Evolutionary conservation across 2,329 filamentous ascomycete species (phyloP).

Genomic region (Talaromyces islandicus): DNA sequence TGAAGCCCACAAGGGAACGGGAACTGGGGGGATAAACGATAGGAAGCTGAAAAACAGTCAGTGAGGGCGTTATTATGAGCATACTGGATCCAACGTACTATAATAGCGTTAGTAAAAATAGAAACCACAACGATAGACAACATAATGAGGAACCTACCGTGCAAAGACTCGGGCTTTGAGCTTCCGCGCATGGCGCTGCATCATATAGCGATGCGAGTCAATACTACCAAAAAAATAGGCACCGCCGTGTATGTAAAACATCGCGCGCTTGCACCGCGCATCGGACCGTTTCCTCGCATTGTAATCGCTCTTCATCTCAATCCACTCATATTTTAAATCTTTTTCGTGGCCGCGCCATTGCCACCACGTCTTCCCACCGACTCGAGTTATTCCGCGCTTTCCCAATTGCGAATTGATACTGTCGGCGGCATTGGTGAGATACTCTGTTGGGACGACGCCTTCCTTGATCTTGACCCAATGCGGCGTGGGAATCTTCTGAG

Average conservation of each 20-base stretch:
- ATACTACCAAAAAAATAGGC: constrained; percentile 95
- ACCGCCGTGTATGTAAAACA: constrained; percentile 91
- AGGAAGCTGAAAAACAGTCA: constrained; percentile 48
- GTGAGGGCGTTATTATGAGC: background rate
- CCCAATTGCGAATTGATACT: constrained; percentile 71
- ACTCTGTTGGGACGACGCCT: constrained; percentile 58
- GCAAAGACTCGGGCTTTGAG: constrained; percentile 85
- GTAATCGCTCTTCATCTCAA: constrained; percentile 86
- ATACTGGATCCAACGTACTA: background rate
- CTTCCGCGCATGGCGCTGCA: constrained; percentile 92
- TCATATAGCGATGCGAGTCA: constrained; percentile 95
- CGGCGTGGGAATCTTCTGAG: constrained; percentile 85
- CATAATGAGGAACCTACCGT: constrained; percentile 34
- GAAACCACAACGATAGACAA: background rate
- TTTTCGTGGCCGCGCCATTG: constrained; percentile 67
- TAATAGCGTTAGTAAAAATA: constrained; percentile 4
- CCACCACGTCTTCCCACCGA: constrained; percentile 86
- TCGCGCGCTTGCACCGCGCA: constrained; percentile 64
- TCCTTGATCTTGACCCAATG: constrained; percentile 78
- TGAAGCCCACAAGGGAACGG: constrained; percentile 91
- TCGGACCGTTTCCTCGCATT: constrained; percentile 60
- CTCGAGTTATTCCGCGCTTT: constrained; percentile 61
- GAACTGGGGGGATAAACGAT: constrained; percentile 85
- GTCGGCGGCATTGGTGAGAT: constrained; percentile 60
- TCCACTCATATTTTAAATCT: constrained; percentile 79